Evolutionary conservation across 768 basidiomycete species (phyloP), one percentile per base, ranked within the genome.

Genomic region (Phallus indusiatus): DNA sequence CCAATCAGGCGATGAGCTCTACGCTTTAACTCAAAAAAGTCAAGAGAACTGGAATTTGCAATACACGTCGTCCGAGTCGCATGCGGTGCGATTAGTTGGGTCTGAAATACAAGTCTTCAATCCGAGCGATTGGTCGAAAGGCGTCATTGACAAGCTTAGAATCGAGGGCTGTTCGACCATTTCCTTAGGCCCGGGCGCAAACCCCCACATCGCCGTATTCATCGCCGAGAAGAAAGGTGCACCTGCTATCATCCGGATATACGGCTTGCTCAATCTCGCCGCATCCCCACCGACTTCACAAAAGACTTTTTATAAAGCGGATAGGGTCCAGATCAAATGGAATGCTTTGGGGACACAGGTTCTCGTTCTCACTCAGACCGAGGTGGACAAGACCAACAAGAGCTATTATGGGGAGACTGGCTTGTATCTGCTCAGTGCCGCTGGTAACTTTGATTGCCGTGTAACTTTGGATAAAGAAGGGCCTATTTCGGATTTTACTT

Each of bases 371-470:
- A 94, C 95, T 0, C 92, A 94, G 67, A 95, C 94, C 4, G 96
- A 99, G 66, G 94, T 97, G 55, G 95, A 99, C 68, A 91, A 90
- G 69, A 87, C 90, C 50, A 95, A 95, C 72, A 96, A 90, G 81
- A 94, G 87, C 67, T 99, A 99, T 71, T 99, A 98, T 64, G 96
- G 96, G 56, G 95, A 98, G 76, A 96, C 94, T 1, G 90, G 91
- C 55, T 75, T 99, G 67, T 97, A 95, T 73, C 79, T 97, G 14
- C 81, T 98, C 62, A 93, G 86, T 63, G 84, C 93, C 17, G 87
- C 91, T 9, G 94, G 95, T 16, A 90, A 92, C 65, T 97, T 94
- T 65, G 94, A 97, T 69, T 92, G 90, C 68, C 79, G 92, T 28
- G 88, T 98, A 24, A 75, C 79, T 1, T 74, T 90, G 65, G 94